Evolutionary conservation across 768 basidiomycete species (phyloP).

Genomic region (Pleurotus tuoliensis): DNA sequence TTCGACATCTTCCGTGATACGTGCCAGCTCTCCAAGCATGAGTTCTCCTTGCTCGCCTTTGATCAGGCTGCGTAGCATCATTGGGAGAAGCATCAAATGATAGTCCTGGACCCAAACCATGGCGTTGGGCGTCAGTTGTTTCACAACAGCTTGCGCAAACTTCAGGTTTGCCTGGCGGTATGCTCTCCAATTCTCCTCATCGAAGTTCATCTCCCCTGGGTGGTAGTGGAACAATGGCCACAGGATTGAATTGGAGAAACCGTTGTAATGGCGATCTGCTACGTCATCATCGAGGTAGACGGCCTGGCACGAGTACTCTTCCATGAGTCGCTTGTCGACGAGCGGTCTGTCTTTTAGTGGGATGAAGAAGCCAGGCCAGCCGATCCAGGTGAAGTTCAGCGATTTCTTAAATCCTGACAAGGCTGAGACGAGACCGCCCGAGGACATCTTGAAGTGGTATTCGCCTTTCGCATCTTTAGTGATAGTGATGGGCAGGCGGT

Average conservation of each 20-base stretch:
- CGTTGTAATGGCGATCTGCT: constrained; percentile 97
- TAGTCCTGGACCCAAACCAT: constrained; percentile 99
- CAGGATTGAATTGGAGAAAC: constrained; percentile 98
- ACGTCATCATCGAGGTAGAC: constrained; percentile 98
- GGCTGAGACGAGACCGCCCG: constrained; percentile 95
- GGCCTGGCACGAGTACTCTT: constrained; percentile 95
- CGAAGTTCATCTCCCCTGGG: constrained; percentile 99
- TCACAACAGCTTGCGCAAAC: constrained; percentile 86
- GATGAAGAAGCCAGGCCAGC: constrained; percentile 93
- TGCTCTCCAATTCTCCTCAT: constrained; percentile 96
- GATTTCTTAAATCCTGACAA: constrained; percentile 98
- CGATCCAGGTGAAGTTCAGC: constrained; percentile 97
- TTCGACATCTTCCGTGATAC: constrained; percentile 71
- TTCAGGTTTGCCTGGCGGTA: constrained; percentile 95
- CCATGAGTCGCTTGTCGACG: constrained; percentile 89
- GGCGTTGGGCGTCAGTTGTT: constrained; percentile 76
- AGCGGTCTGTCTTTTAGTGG: constrained; percentile 86
- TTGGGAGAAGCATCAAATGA: constrained; percentile 95
- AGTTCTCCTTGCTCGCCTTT: constrained; percentile 66
- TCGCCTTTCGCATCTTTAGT: constrained; percentile 88
- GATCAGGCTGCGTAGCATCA: constrained; percentile 87
- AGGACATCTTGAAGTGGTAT: constrained; percentile 99
- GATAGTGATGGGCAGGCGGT: constrained; percentile 94
- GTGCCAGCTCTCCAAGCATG: constrained; percentile 57
- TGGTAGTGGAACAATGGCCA: constrained; percentile 99